phyloP scores from a whole-genome alignment of 2,329 filamentous ascomycete species.

The Ascochyta viciae-villosae region DNA sequence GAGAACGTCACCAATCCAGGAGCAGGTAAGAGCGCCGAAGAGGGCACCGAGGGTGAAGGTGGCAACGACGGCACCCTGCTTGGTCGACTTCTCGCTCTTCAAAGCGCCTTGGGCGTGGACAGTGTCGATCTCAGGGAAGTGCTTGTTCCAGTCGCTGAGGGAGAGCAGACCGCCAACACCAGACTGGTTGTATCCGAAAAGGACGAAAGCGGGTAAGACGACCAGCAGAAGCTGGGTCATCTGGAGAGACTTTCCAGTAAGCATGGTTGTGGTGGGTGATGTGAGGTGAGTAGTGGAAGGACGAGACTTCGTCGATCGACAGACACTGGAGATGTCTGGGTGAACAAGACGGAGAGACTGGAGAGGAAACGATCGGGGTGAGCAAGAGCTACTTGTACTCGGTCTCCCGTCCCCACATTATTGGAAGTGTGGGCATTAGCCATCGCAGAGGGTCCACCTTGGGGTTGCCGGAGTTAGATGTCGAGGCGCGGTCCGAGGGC shows the following conservation, averaged over 20 bases:
- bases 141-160: constrained; percentile 49
- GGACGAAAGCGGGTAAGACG: constrained; percentile 53
- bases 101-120: constrained; percentile 51
- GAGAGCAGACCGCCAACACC: constrained; percentile 58
- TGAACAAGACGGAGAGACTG: constrained; percentile 15
- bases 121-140: constrained; percentile 60
- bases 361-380: constrained; percentile 4
- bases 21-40: constrained; percentile 55
- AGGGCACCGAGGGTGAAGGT: constrained; percentile 57
- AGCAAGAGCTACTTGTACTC: constrained; percentile 29
- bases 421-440: constrained; percentile 23
- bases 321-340: constrained; percentile 10
- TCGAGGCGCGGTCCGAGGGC: constrained; percentile 6
- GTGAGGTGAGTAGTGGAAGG: background rate
- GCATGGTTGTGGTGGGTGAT: constrained; percentile 18
- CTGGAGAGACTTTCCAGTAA: constrained; percentile 37
- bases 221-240: constrained; percentile 47
- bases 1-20: constrained; percentile 54
- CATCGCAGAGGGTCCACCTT: constrained; percentile 13
- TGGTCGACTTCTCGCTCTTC: constrained; percentile 54
- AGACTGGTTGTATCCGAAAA: constrained; percentile 62
- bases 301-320: constrained; percentile 14
- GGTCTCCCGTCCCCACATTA: constrained; percentile 29
- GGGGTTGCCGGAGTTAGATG: constrained; percentile 8
- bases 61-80: constrained; percentile 55